Evolutionary conservation across 1,284 basidiomycete genomes (phyloP).

Genomic region (Athelia psychrophila): DNA sequence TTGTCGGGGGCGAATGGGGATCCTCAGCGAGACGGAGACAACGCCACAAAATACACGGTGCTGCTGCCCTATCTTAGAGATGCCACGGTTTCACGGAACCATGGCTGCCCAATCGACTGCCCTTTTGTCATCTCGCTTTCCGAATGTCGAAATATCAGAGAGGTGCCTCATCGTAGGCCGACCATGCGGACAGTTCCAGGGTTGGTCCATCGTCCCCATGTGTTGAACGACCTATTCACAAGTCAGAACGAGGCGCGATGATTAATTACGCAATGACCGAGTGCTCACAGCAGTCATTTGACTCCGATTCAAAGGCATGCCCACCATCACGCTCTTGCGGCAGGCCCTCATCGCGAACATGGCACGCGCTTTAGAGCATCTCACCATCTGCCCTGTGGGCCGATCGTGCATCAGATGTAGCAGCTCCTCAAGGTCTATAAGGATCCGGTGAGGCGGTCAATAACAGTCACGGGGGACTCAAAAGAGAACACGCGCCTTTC

Average conservation of each 20-base stretch:
- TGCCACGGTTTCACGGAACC: too few relatives aligned
- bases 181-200: conserved; percentile 98
- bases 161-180: conserved; percentile 95
- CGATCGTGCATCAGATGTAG: conserved; percentile 82
- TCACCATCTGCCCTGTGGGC: conserved; percentile 75
- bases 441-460: conserved; percentile 4
- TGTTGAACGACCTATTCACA: conserved; percentile 76
- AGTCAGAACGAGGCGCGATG: conserved; percentile 1
- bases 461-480: neutral
- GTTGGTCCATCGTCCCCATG: conserved; percentile 96
- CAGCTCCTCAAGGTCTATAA: conserved; percentile 91
- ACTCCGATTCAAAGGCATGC: conserved; percentile 71
- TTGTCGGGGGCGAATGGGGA: too few relatives aligned
- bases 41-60: too few relatives aligned
- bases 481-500: conserved; percentile 35
- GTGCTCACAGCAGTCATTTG: conserved; percentile 79
- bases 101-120: conserved; percentile 13
- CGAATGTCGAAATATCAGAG: conserved; percentile 34
- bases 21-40: too few relatives aligned
- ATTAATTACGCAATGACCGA: neutral
- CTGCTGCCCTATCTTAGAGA: too few relatives aligned
- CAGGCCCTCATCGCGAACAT: conserved; percentile 99
- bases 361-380: conserved; percentile 88
- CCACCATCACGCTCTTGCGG: conserved; percentile 95
- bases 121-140: neutral